These are phyloP conservation scores for Bipolaris gigantea DNA, from an alignment of 2,329 filamentous ascomycete genomes.

Conservation along the genomic window DNA sequence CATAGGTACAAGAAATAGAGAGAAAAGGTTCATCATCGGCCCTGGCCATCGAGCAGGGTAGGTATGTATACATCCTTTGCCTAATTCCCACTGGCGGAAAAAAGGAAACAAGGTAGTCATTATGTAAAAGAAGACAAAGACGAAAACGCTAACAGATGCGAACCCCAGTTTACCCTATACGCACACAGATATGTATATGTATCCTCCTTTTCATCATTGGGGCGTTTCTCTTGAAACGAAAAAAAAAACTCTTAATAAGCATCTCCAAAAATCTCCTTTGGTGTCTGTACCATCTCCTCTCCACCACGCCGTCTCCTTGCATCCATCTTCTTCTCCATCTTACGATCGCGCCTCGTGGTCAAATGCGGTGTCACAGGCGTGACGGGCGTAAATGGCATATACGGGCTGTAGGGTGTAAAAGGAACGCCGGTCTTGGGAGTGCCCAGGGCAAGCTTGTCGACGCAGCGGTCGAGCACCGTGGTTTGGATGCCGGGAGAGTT, in stretches of 20 bases:
- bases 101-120: too few species aligned
- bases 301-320: conserved; percentile 54
- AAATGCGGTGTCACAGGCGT: conserved; percentile 77
- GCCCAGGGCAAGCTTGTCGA: conserved; percentile 33
- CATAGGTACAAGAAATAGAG: too few species aligned
- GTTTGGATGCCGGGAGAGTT: conserved; percentile 46
- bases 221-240: too few species aligned
- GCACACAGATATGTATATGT: too few species aligned
- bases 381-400: conserved; percentile 76
- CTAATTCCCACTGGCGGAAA: too few species aligned
- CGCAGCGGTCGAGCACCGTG: conserved; percentile 47
- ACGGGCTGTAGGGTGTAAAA: conserved; percentile 75
- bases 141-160: too few species aligned
- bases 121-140: too few species aligned
- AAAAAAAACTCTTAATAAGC: conserved; percentile 29
- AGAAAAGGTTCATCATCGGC: too few species aligned
- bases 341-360: conserved; percentile 70
- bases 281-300: conserved; percentile 42
- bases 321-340: conserved; percentile 66
- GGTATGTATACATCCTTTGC: too few species aligned
- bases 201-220: too few species aligned
- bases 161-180: too few species aligned
- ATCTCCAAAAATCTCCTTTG: conserved; percentile 45
- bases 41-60: too few species aligned
- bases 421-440: conserved; percentile 61